A percentile compares a stretch with the other conserved stretches of the same genome.
These are phyloP conservation scores for Fonsecaea erecta DNA, from an alignment of 2,329 filamentous ascomycete genomes.

Conservation along the genomic window DNA sequence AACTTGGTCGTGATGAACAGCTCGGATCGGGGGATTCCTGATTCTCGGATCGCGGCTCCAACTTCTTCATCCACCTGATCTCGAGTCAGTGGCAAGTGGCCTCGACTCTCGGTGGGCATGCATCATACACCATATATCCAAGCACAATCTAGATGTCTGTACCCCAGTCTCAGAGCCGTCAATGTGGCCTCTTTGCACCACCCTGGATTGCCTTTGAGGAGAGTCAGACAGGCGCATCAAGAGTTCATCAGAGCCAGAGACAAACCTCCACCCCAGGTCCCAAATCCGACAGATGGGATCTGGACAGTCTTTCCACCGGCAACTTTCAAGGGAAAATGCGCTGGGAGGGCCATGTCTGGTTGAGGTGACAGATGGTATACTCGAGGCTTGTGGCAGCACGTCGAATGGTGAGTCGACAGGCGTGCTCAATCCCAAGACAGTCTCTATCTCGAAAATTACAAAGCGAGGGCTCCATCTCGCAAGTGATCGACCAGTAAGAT, in stretches of 20 bases:
- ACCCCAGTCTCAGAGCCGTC: constrained; percentile 57
- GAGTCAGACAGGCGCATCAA: neutral
- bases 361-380: neutral
- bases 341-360: constrained; percentile 42
- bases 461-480: neutral
- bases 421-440: neutral
- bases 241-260: neutral
- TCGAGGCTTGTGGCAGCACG: neutral
- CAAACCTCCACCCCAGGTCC: constrained; percentile 33
- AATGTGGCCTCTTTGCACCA: constrained; percentile 46
- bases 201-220: constrained; percentile 15
- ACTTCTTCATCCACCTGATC: constrained; percentile 58
- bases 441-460: too few species aligned
- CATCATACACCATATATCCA: constrained; percentile 53
- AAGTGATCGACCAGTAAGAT: neutral
- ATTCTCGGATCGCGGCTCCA: constrained; percentile 59
- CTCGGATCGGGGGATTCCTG: constrained; percentile 54
- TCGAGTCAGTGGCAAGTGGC: neutral
- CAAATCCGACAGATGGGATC: constrained; percentile 42
- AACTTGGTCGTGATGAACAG: constrained; percentile 60
- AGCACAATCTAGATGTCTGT: constrained; percentile 61
- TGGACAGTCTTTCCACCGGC: constrained; percentile 47
- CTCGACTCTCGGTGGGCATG: too few species aligned
- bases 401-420: neutral
- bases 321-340: constrained; percentile 49